phyloP scores from a whole-genome alignment of 495 filamentous ascomycete species.

The Hyphodiscus hymeniophilus region DNA sequence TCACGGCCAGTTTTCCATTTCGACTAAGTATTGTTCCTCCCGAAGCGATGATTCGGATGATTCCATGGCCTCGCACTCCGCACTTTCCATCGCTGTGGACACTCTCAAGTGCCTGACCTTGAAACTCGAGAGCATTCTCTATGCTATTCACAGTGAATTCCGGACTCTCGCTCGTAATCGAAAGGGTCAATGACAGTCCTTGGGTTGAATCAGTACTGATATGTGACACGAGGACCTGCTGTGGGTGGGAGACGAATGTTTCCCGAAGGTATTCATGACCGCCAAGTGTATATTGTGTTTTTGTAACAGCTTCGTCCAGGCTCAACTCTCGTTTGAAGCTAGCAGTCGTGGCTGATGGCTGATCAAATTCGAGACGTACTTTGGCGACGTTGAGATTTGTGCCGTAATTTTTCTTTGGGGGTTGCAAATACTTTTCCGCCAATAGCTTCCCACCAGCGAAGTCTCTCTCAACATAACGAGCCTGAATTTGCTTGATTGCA shows the following conservation, averaged over 20 bases:
- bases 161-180: slow-evolving; percentile 8
- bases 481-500: slow-evolving; percentile 4
- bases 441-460: slow-evolving; percentile 7
- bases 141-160: slow-evolving; percentile 7
- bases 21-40: slow-evolving; percentile 3
- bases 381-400: slow-evolving; percentile 15
- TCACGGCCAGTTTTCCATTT: slow-evolving; percentile 4
- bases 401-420: slow-evolving; percentile 10
- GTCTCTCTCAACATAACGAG: slow-evolving; percentile 6
- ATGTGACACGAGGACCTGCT: slow-evolving; percentile 9
- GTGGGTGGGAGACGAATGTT: slow-evolving; percentile 10
- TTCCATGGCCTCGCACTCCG: slow-evolving; percentile 9
- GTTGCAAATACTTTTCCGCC: slow-evolving; percentile 11
- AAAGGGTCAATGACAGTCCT: slow-evolving; percentile 3
- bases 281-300: slow-evolving; percentile 1
- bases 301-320: slow-evolving; percentile 12
- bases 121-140: slow-evolving; percentile 7
- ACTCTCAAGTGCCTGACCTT: slow-evolving; percentile 12
- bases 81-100: slow-evolving; percentile 16
- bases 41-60: slow-evolving; percentile 3
- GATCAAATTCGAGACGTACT: slow-evolving; percentile 4
- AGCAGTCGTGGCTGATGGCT: not conserved
- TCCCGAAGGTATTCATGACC: slow-evolving; percentile 3
- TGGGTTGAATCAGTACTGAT: slow-evolving; percentile 5
- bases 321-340: slow-evolving; percentile 7